Percentiles rank a stretch among this genome's conserved stretches.
Conservation (phyloP, 805 yeast species). For the Tetrapisispora iriomotensis region DNA sequence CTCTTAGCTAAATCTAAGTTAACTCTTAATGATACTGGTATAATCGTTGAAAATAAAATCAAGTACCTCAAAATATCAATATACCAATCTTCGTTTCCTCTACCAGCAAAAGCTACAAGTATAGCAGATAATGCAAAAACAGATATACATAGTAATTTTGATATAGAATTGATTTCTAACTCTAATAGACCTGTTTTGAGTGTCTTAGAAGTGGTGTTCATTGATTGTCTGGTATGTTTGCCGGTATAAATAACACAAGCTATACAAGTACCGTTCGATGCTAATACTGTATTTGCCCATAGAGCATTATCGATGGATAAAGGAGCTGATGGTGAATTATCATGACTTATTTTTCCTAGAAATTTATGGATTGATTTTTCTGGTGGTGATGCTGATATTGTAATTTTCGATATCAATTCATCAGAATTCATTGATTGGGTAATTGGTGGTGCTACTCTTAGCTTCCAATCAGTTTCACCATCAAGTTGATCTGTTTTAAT, state of each 20-base stretch:
- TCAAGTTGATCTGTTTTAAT: conserved; percentile 95
- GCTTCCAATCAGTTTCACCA: conserved; percentile 99
- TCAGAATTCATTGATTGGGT: conserved; percentile 53
- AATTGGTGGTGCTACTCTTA: conserved; percentile 63
- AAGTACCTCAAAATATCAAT: conserved; percentile 83
- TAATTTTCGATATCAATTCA: conserved; percentile 39
- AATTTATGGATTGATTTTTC: conserved; percentile 75
- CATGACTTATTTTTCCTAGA: conserved; percentile 58
- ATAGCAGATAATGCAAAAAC: conserved; percentile 70
- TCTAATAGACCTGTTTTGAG: conserved; percentile 87
- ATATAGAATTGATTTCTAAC: conserved; percentile 76
- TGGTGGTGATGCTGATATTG: conserved; percentile 67
- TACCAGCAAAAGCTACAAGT: conserved; percentile 74
- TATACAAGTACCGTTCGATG: conserved; percentile 77
- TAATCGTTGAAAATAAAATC: conserved; percentile 86
- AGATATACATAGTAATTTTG: conserved; percentile 79
- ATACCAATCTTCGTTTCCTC: conserved; percentile 65
- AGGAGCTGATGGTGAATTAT: conserved; percentile 45
- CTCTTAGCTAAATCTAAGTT: conserved; percentile 92
- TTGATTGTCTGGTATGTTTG: conserved; percentile 82
- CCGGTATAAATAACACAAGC: conserved; percentile 91
- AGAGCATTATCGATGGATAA: conserved; percentile 81
- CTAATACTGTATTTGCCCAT: conserved; percentile 97
- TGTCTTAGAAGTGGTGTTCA: conserved; percentile 82
- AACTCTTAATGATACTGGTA: conserved; percentile 91